Evolutionary conservation across 192 early-diverging fungal species (phyloP).

Genomic region (Jimgerdemannia flammicorona): DNA sequence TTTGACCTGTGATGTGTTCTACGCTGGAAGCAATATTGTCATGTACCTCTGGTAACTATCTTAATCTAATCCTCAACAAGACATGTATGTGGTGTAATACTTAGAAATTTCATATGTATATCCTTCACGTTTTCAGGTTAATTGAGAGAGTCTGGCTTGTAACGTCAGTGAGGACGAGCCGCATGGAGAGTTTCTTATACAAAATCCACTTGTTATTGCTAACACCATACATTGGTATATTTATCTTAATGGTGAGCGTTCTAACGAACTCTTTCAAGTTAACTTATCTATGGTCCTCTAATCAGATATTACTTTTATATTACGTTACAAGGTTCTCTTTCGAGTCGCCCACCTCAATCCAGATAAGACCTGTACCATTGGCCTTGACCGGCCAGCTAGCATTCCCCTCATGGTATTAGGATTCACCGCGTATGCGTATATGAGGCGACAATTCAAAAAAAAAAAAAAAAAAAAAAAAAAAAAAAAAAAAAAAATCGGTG

Average conservation of each 20-base stretch:
- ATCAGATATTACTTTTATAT: not conserved
- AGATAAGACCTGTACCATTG: constrained; percentile 26
- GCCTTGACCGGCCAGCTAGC: constrained; percentile 19
- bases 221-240: constrained; percentile 27
- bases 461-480: too few relatives aligned
- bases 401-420: constrained; percentile 30
- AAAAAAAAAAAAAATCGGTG: too few relatives aligned
- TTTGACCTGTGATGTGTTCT: constrained; percentile 34
- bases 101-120: not conserved
- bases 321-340: constrained; percentile 19
- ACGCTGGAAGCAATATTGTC: constrained; percentile 37
- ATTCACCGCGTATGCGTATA: too few relatives aligned
- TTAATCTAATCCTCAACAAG: not conserved
- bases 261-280: not conserved
- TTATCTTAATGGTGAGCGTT: constrained; percentile 26
- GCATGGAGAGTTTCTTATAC: constrained; percentile 23
- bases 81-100: not conserved
- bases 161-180: constrained; percentile 7
- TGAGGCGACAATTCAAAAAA: too few relatives aligned
- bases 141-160: constrained; percentile 33
- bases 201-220: constrained; percentile 22
- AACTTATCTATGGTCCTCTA: not conserved
- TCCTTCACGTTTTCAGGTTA: constrained; percentile 11
- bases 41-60: constrained; percentile 28
- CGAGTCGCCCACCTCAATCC: constrained; percentile 19